These are phyloP conservation scores for Medicago arabica DNA, from an alignment of 306 rosid genomes.

Conservation along the genomic window DNA sequence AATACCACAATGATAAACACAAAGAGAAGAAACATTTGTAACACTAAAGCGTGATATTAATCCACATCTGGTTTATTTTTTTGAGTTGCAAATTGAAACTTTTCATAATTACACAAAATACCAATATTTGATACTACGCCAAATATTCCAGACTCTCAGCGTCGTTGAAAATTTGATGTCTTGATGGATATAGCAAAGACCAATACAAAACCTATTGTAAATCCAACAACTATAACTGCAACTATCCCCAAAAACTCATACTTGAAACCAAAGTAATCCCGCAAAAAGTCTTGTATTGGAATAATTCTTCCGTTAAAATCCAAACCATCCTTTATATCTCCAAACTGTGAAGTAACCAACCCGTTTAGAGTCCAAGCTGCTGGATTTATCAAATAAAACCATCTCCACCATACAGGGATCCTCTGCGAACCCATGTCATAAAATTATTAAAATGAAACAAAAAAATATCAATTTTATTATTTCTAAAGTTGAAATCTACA, in stretches of 20 bases:
- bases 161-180: slow-evolving; percentile 41
- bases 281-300: slow-evolving; percentile 40
- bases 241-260: slow-evolving; percentile 40
- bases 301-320: slow-evolving; percentile 1
- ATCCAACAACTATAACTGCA: slow-evolving; percentile 35
- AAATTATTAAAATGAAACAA: neutral
- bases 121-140: neutral
- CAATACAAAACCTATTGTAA: slow-evolving; percentile 27
- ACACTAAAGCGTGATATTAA: neutral
- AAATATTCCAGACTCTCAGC: neutral
- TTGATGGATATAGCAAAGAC: slow-evolving; percentile 33
- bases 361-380: slow-evolving; percentile 58
- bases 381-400: slow-evolving; percentile 44
- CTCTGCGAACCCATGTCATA: slow-evolving; percentile 27
- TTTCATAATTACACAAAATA: neutral
- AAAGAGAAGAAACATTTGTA: neutral
- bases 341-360: slow-evolving; percentile 54
- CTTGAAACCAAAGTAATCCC: slow-evolving; percentile 42
- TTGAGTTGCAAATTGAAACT: neutral
- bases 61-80: neutral
- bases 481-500: neutral
- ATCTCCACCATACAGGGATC: slow-evolving; percentile 58
- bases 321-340: slow-evolving; percentile 37
- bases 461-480: neutral
- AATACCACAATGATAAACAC: neutral